phyloP scores from a whole-genome alignment of 2,329 filamentous ascomycete genomes.

The Aspergillus awamori region DNA sequence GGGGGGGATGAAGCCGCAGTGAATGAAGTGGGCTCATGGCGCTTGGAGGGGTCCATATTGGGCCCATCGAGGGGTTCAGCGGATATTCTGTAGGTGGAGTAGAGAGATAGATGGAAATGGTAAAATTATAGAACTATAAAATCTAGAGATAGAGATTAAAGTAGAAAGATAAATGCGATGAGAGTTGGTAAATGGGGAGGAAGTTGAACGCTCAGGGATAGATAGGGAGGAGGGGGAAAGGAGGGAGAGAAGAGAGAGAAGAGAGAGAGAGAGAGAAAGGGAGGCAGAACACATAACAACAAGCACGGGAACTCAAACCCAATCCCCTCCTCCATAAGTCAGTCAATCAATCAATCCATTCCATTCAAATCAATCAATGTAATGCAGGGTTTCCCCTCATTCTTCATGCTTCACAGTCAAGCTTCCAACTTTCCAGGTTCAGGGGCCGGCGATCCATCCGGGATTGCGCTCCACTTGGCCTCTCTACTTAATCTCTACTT shows the following conservation, averaged over 20 bases:
- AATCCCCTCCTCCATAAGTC: neutral
- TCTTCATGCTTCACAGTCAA: no score
- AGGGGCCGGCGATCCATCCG: no score
- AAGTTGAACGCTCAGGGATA: neutral
- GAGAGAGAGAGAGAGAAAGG: constrained; percentile 1
- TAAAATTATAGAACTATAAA: neutral
- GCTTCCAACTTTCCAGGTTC: no score
- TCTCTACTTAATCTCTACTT: neutral
- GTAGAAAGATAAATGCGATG: neutral
- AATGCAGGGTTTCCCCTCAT: no score
- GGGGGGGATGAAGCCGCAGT: constrained; percentile 25
- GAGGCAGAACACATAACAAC: no score
- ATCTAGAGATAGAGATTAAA: neutral
- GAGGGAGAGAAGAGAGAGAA: neutral
- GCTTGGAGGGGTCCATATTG: constrained; percentile 37
- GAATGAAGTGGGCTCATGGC: constrained; percentile 27
- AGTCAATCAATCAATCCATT: neutral
- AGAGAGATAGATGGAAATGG: neutral
- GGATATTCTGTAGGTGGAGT: neutral
- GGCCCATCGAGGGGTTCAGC: constrained; percentile 16
- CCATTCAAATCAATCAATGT: no score
- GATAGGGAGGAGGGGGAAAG: neutral
- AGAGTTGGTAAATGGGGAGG: neutral
- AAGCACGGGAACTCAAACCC: no score
- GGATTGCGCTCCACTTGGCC: neutral